phyloP scores from a whole-genome alignment of 164 flowering plant species.

The Hamamelis virginiana region DNA sequence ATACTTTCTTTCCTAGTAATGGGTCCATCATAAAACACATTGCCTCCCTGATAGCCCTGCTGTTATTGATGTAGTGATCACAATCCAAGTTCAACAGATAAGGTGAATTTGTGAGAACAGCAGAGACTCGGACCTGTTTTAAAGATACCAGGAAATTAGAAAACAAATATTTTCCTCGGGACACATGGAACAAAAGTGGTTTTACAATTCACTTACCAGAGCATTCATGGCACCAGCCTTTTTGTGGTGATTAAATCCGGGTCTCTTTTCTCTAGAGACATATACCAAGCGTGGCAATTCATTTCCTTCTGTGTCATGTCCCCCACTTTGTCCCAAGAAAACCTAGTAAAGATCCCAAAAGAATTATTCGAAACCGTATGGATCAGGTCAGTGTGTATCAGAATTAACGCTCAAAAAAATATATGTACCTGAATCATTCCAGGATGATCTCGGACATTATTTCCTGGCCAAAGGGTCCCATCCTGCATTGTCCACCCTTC shows the following conservation, averaged over 20 bases:
- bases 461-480: constrained; percentile 86
- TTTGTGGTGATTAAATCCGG: constrained; percentile 73
- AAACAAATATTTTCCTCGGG: not conserved
- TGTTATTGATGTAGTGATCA: constrained; percentile 78
- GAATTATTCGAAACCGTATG: not conserved
- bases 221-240: constrained; percentile 89
- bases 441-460: constrained; percentile 76
- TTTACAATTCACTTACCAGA: constrained; percentile 37
- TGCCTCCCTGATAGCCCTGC: constrained; percentile 66
- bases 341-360: constrained; percentile 32
- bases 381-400: not conserved
- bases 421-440: constrained; percentile 73
- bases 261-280: constrained; percentile 70
- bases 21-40: constrained; percentile 89
- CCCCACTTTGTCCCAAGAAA: constrained; percentile 68
- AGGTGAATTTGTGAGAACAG: constrained; percentile 66
- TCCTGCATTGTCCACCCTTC: constrained; percentile 86
- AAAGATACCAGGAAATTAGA: not conserved
- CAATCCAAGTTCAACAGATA: constrained; percentile 69
- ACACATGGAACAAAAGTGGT: not conserved
- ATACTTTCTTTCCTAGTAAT: constrained; percentile 49
- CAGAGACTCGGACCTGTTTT: constrained; percentile 67
- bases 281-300: constrained; percentile 70
- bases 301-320: constrained; percentile 62
- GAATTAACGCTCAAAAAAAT: not conserved